Percentiles rank a stretch among this genome's conserved stretches.
Conservation (phyloP, 2,329 filamentous ascomycete species). For the Alternaria novae-zelandiae region DNA sequence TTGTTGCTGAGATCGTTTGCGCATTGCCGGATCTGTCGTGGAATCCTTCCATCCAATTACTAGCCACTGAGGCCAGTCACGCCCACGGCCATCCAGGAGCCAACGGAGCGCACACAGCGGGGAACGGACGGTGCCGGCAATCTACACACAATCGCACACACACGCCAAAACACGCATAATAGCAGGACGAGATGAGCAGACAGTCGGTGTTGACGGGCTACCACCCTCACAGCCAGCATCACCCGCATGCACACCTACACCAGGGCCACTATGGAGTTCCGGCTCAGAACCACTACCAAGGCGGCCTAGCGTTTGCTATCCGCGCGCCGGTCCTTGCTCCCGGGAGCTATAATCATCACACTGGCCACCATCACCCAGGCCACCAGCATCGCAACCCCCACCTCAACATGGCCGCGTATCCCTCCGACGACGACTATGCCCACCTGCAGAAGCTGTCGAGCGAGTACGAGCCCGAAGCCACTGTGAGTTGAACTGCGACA, state of each 20-base stretch:
- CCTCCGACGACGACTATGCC: slow-evolving; percentile 62
- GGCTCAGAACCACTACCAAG: slow-evolving; percentile 35
- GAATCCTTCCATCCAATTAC: slow-evolving; percentile 41
- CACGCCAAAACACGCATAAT: not conserved
- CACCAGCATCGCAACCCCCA: slow-evolving; percentile 32
- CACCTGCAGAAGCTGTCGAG: slow-evolving; percentile 68
- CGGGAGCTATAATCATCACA: slow-evolving; percentile 42
- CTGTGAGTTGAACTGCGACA: slow-evolving; percentile 53
- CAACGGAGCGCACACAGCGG: slow-evolving; percentile 13
- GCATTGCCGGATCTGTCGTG: slow-evolving; percentile 44
- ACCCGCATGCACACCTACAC: slow-evolving; percentile 15
- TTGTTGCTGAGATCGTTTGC: slow-evolving; percentile 30
- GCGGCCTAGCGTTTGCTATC: slow-evolving; percentile 37
- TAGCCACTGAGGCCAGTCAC: slow-evolving; percentile 31
- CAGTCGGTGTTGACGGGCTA: slow-evolving; percentile 39
- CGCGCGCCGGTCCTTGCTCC: slow-evolving; percentile 49
- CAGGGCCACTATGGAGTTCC: slow-evolving; percentile 33
- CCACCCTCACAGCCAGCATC: slow-evolving; percentile 19
- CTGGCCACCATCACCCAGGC: slow-evolving; percentile 39
- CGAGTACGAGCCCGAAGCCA: slow-evolving; percentile 64
- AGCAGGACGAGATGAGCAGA: slow-evolving; percentile 35
- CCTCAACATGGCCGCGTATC: slow-evolving; percentile 48
- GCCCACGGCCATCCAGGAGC: slow-evolving; percentile 20
- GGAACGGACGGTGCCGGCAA: slow-evolving; percentile 15
- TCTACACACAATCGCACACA: slow-evolving; percentile 7